Percentiles rank a stretch among this genome's conserved stretches.
phyloP scores from a whole-genome alignment of 257 asterid species.

The Capsicum pubescens region DNA sequence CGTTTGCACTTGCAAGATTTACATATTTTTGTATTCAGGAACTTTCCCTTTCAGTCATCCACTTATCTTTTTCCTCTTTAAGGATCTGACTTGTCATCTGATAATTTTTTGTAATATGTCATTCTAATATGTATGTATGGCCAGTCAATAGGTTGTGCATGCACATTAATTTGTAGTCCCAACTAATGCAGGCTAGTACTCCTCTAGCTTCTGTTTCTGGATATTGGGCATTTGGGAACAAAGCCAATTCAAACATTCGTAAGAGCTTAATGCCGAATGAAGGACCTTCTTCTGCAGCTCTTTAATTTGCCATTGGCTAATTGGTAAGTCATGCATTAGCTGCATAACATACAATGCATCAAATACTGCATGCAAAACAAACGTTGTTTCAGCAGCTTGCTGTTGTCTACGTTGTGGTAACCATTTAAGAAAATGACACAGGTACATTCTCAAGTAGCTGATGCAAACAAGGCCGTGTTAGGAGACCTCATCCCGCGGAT shows the following conservation, averaged over 20 bases:
- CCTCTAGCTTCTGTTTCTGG: conserved; percentile 91
- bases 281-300: conserved; percentile 76
- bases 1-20: neutral
- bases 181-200: too few species aligned
- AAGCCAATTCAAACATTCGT: conserved; percentile 75
- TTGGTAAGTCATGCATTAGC: conserved; percentile 51
- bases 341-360: neutral
- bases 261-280: conserved; percentile 76
- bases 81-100: neutral
- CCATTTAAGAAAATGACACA: conserved; percentile 29
- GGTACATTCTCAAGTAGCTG: conserved; percentile 99
- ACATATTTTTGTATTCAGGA: conserved; percentile 10
- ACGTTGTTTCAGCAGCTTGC: neutral
- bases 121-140: too few species aligned
- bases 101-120: too few species aligned
- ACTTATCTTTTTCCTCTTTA: neutral
- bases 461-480: conserved; percentile 70
- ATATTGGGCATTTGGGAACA: conserved; percentile 89
- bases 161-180: too few species aligned
- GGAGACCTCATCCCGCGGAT: conserved; percentile 88
- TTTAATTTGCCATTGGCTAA: conserved; percentile 44
- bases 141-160: too few species aligned
- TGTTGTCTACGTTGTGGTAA: neutral
- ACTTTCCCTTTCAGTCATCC: neutral
- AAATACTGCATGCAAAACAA: neutral